These are phyloP conservation scores for Thielaviopsis ethacetica DNA, from an alignment of 2,329 filamentous ascomycete genomes.

Conservation along the genomic window DNA sequence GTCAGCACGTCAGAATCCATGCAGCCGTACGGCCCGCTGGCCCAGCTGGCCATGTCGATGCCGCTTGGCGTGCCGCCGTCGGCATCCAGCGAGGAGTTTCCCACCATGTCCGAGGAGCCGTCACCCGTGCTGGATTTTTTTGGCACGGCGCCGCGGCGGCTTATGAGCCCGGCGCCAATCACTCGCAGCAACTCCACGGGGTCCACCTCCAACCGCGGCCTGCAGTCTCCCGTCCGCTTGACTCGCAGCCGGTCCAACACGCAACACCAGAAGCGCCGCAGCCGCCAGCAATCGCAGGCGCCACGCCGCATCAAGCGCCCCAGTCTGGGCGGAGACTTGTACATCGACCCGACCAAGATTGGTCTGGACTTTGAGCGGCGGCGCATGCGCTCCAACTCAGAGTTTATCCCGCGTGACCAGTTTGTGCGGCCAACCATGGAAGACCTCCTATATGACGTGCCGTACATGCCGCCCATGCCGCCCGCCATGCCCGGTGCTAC, in stretches of 20 bases:
- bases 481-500: neutral
- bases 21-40: conserved; percentile 44
- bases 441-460: conserved; percentile 20
- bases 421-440: conserved; percentile 27
- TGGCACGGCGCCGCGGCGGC: conserved; percentile 13
- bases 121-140: conserved; percentile 9
- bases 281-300: conserved; percentile 22
- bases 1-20: conserved; percentile 49
- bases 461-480: conserved; percentile 6
- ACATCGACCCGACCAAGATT: conserved; percentile 26
- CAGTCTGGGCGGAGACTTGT: conserved; percentile 37
- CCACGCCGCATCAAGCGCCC: conserved; percentile 34
- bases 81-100: conserved; percentile 2
- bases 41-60: conserved; percentile 36
- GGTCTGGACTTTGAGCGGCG: conserved; percentile 13
- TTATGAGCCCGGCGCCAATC: conserved; percentile 38
- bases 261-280: conserved; percentile 36
- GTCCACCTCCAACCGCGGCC: conserved; percentile 22
- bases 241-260: conserved; percentile 33
- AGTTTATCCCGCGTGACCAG: conserved; percentile 16
- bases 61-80: conserved; percentile 14
- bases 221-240: conserved; percentile 38
- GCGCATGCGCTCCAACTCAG: conserved; percentile 8
- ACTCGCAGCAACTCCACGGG: conserved; percentile 33
- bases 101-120: conserved; percentile 3